Base-by-base conservation (phyloP, 768 basidiomycete species). In the Mycena alexandri region DNA sequence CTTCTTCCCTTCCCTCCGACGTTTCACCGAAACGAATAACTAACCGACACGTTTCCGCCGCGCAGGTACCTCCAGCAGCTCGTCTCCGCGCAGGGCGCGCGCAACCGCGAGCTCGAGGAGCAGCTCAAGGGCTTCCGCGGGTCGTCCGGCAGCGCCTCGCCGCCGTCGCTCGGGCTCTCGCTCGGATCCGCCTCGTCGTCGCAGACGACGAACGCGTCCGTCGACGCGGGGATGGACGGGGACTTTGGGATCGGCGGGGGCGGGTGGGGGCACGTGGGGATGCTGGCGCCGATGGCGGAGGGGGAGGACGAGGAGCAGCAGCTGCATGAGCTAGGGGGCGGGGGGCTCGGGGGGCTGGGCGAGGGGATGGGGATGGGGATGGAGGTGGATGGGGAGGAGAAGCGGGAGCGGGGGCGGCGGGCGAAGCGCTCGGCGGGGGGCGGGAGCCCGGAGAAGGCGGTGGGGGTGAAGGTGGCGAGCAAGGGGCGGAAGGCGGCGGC, bases 1-100 rank as follows among this genome's bases (percentile, higher is more conserved):
- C n/a, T n/a, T n/a, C n/a, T n/a, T 29, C 29, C 29, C 29, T 6
- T 29, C n/a, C n/a, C 29, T 29, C 29, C 29, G 29, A 29, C 29
- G 29, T 29, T 29, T 29, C 3, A 6, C 29, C 29, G 29, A 38
- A 38, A 38, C 7, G 34, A 51, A 21, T n/a, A 14, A 41, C 33
- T 5, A 16, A 16, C 44, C 25, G 6, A 42, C 24, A 43, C 54
- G 0, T 22, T 13, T 10, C 5, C 59, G 21, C 5, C 59, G 21
- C 56, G 5, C 62, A 86, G 93, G 63, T 95, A 94, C 77, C 87
- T 95, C 13, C 94, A 95, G 75, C 93, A 95, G 71, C 89, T 95
- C 58, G 93, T 95, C 12, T 87, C 86, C 4, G 90, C 89, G 0
- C 94, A 95, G 73, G 92, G 92, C 5, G 86, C 86, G 47, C 83